Conservation (phyloP, 2,329 filamentous ascomycete genomes). For the Seiridium unicorne region DNA sequence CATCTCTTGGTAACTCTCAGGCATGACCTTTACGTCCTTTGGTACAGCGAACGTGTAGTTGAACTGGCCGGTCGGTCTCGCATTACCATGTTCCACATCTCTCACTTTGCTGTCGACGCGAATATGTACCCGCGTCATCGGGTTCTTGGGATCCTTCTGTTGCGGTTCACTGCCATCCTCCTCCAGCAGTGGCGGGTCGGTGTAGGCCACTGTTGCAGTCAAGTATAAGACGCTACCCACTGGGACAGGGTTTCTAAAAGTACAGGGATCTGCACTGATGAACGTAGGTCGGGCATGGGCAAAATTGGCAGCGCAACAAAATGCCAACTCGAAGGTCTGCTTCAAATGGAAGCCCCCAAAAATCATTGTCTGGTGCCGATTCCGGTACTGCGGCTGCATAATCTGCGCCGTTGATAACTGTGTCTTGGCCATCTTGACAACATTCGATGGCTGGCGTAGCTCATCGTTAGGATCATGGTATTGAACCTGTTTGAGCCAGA, state of each 20-base stretch:
- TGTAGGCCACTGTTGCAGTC: conserved; percentile 70
- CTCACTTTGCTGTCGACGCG: conserved; percentile 71
- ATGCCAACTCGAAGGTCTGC: conserved; percentile 73
- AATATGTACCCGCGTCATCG: conserved; percentile 59
- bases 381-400: conserved; percentile 64
- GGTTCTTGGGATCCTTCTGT: conserved; percentile 21
- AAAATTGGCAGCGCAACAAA: conserved; percentile 71
- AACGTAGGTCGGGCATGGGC: conserved; percentile 69
- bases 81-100: conserved; percentile 61
- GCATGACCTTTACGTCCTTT: conserved; percentile 34
- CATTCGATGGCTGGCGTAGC: conserved; percentile 31
- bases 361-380: conserved; percentile 71
- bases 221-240: conserved; percentile 74
- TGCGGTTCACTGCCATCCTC: conserved; percentile 45
- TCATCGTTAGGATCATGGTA: conserved; percentile 46
- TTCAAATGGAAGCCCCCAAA: conserved; percentile 75
- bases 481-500: conserved; percentile 68
- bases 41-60: conserved; percentile 61
- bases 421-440: conserved; percentile 59
- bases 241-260: conserved; percentile 73
- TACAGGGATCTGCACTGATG: conserved; percentile 70
- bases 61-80: conserved; percentile 70
- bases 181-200: conserved; percentile 53
- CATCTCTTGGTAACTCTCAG: conserved; percentile 21
- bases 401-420: conserved; percentile 63